Percentiles rank a stretch among this genome's conserved stretches.
Conservation (phyloP, 768 basidiomycete genomes). For the Amyloporia xantha region DNA sequence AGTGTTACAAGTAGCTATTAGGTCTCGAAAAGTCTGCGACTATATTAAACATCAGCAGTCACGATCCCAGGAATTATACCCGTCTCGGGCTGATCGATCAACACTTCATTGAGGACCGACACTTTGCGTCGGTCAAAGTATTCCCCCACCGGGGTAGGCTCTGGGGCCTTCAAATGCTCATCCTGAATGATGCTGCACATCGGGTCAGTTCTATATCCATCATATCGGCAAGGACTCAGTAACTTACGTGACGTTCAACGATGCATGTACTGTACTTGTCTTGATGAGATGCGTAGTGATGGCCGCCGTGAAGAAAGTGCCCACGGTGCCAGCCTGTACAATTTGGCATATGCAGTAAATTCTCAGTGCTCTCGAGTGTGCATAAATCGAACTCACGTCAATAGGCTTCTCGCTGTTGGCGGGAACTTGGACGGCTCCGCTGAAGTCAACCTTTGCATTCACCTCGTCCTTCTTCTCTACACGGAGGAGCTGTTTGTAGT, state of each 20-base stretch:
- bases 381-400: not conserved
- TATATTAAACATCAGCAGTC: too few species aligned
- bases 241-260: slow-evolving; percentile 22
- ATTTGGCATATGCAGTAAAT: not conserved
- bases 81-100: not conserved
- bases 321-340: slow-evolving; percentile 20
- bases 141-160: not conserved
- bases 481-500: slow-evolving; percentile 34
- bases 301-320: slow-evolving; percentile 18
- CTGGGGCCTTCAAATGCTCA: not conserved
- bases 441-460: slow-evolving; percentile 25
- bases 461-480: slow-evolving; percentile 17
- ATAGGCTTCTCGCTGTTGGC: slow-evolving; percentile 4
- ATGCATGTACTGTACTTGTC: slow-evolving; percentile 17
- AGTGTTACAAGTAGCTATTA: too few species aligned
- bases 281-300: slow-evolving; percentile 19
- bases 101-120: not conserved
- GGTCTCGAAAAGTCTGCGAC: too few species aligned
- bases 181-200: slow-evolving; percentile 10
- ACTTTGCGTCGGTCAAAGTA: not conserved
- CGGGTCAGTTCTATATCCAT: too few species aligned
- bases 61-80: not conserved
- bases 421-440: slow-evolving; percentile 25
- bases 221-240: too few species aligned
- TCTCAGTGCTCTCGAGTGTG: not conserved